Conservation (phyloP, 2,329 filamentous ascomycete species). For the Xylaria sp. region DNA sequence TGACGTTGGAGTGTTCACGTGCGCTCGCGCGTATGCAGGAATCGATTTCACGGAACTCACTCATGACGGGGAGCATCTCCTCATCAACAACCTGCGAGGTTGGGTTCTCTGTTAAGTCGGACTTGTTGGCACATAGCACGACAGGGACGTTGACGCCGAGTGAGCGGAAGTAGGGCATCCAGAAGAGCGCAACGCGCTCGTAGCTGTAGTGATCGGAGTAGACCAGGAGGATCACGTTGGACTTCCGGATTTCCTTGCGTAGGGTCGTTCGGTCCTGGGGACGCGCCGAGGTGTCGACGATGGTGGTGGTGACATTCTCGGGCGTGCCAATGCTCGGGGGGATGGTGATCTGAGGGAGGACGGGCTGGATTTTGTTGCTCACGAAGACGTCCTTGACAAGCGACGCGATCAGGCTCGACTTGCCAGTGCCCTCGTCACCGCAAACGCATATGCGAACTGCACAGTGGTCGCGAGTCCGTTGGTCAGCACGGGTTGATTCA, state of each 20-base stretch:
- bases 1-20: constrained; percentile 86
- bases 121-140: constrained; percentile 94
- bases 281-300: constrained; percentile 93
- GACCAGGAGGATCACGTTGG: constrained; percentile 92
- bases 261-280: constrained; percentile 88
- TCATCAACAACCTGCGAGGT: constrained; percentile 86
- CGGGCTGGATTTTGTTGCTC: constrained; percentile 87
- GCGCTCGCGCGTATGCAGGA: constrained; percentile 95
- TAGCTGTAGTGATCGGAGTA: constrained; percentile 99
- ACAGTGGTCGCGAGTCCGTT: not conserved
- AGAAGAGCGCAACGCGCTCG: constrained; percentile 92
- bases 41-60: constrained; percentile 97
- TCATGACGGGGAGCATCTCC: constrained; percentile 97
- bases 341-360: constrained; percentile 91
- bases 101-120: constrained; percentile 72
- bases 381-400: constrained; percentile 97
- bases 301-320: constrained; percentile 94
- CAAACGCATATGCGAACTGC: constrained; percentile 88
- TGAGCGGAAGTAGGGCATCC: constrained; percentile 97
- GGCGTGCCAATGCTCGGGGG: constrained; percentile 88
- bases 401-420: constrained; percentile 88
- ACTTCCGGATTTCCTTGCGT: constrained; percentile 91
- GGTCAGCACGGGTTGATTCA: constrained; percentile 7
- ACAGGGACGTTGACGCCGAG: constrained; percentile 98
- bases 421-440: constrained; percentile 92